Percentiles rank a stretch among this genome's conserved stretches.
These are phyloP conservation scores for Rhynchosporium secalis DNA, from an alignment of 2,329 filamentous ascomycete species.

Conservation along the genomic window DNA sequence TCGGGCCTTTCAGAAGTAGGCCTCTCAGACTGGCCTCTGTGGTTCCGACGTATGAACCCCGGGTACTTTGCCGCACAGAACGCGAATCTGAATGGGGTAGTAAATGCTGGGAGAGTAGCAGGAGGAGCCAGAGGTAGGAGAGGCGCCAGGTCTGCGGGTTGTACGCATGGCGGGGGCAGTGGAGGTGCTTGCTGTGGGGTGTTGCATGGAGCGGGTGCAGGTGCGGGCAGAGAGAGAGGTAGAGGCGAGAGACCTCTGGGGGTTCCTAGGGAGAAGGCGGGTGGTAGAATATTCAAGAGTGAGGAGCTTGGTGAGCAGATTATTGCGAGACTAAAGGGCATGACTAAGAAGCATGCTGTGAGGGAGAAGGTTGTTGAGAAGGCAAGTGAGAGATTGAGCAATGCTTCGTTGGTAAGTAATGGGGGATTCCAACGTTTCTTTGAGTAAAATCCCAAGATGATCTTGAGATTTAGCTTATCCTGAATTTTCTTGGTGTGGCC, in stretches of 20 bases:
- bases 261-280: background rate
- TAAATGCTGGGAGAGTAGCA: background rate
- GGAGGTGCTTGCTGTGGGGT: constrained; percentile 14
- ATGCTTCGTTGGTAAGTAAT: constrained; percentile 11
- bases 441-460: too few species aligned
- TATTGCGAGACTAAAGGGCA: constrained; percentile 23
- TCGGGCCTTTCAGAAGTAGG: constrained; percentile 47
- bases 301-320: constrained; percentile 28
- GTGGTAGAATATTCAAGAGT: constrained; percentile 8
- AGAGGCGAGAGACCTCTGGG: background rate
- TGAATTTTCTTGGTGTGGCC: too few species aligned
- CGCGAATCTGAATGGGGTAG: background rate
- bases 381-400: constrained; percentile 12
- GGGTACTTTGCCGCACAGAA: constrained; percentile 29
- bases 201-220: constrained; percentile 2
- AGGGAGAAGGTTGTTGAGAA: constrained; percentile 16
- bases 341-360: constrained; percentile 22
- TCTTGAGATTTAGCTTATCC: too few species aligned
- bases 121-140: background rate
- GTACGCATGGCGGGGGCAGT: constrained; percentile 2
- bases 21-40: constrained; percentile 45
- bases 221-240: background rate
- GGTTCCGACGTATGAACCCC: constrained; percentile 42
- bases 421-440: too few species aligned
- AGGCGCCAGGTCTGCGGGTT: background rate